Evolutionary conservation across 495 filamentous ascomycete species (phyloP).

Genomic region (Penicillium dipodomyicola): DNA sequence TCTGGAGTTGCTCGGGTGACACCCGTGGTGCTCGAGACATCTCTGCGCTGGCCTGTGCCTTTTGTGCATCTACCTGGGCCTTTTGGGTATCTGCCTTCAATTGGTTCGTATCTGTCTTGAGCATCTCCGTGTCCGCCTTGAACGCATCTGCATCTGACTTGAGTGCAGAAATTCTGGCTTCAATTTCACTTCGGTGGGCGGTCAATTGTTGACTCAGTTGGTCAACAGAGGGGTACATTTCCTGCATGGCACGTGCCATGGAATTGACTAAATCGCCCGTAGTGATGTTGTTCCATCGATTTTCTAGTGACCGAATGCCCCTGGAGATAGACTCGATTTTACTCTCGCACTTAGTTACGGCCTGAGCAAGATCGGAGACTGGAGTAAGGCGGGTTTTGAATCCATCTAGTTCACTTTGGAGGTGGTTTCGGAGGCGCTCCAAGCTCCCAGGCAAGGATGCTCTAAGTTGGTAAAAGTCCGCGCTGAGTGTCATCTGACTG

Average conservation of each 20-base stretch:
- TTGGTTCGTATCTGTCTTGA: not conserved
- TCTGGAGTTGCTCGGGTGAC: constrained; percentile 1
- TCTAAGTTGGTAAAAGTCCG: not conserved
- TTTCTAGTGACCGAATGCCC: constrained; percentile 39
- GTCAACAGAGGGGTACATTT: constrained; percentile 34
- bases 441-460: not conserved
- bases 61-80: not conserved
- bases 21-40: not conserved
- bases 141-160: not conserved
- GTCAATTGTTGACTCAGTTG: constrained; percentile 4
- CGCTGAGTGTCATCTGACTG: too few relatives aligned
- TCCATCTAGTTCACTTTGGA: not conserved
- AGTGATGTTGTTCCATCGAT: constrained; percentile 36
- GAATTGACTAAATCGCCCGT: constrained; percentile 31
- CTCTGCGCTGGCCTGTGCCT: not conserved
- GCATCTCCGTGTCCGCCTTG: not conserved
- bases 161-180: constrained; percentile 4
- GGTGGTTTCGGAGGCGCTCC: not conserved
- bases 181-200: not conserved
- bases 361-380: not conserved
- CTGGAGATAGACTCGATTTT: constrained; percentile 17
- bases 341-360: not conserved
- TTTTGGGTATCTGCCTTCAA: not conserved
- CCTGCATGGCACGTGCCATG: constrained; percentile 38
- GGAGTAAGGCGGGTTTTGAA: not conserved